Evolutionary conservation across 140 eudicot genomes (phyloP).

Genomic region (Ambrosia hybrid): DNA sequence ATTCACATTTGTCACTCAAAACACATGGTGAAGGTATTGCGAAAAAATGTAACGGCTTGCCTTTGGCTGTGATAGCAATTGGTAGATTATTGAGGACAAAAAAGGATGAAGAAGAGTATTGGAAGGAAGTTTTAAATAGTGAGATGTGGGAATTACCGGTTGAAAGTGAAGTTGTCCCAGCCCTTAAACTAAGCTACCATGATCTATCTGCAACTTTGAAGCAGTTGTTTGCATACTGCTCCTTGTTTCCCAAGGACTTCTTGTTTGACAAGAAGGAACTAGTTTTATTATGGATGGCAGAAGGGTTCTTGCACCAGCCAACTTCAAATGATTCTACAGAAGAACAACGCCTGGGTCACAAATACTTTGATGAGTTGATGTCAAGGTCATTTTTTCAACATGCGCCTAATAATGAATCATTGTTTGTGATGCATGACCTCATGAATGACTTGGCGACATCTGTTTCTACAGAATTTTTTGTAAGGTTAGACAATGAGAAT

Average conservation of each 20-base stretch:
- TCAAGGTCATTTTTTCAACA: conserved; percentile 24
- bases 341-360: conserved; percentile 1
- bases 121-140: conserved; percentile 27
- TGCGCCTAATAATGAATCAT: not conserved
- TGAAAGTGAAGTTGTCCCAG: not conserved
- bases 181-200: conserved; percentile 10
- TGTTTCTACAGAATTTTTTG: not conserved
- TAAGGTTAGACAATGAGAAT: not conserved
- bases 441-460: conserved; percentile 12
- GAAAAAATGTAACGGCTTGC: conserved; percentile 48
- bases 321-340: not conserved
- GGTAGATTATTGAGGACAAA: conserved; percentile 42
- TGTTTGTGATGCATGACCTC: conserved; percentile 26
- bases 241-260: conserved; percentile 20
- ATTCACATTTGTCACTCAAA: conserved; percentile 28
- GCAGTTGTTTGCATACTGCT: conserved; percentile 12
- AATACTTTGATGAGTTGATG: conserved; percentile 11
- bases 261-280: conserved; percentile 6
- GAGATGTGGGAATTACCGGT: not conserved
- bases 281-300: conserved; percentile 12
- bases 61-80: conserved; percentile 43
- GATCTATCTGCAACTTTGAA: conserved; percentile 13
- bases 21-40: conserved; percentile 33
- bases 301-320: conserved; percentile 16
- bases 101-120: not conserved